Evolutionary conservation across 1,284 basidiomycete genomes (phyloP).

Genomic region (Butyriboletus regius): DNA sequence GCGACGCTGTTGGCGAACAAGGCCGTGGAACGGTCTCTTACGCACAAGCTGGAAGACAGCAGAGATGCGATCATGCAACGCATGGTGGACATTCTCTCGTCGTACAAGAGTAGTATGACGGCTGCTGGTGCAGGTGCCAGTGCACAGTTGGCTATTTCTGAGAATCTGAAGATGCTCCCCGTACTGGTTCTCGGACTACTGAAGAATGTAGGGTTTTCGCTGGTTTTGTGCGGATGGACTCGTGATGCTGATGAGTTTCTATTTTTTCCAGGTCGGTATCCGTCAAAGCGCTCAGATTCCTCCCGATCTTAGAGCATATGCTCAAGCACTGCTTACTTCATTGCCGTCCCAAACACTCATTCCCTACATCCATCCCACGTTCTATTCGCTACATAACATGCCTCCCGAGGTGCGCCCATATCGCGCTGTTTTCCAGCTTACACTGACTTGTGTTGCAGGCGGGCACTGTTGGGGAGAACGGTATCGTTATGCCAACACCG

Average conservation of each 20-base stretch:
- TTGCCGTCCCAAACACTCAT: constrained; percentile 85
- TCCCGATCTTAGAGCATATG: constrained; percentile 90
- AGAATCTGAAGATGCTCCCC: constrained; percentile 91
- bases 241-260: constrained; percentile 2
- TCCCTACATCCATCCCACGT: constrained; percentile 89
- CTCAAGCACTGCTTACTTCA: constrained; percentile 86
- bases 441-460: constrained; percentile 40
- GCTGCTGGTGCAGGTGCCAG: constrained; percentile 85
- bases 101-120: constrained; percentile 97
- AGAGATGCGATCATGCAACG: constrained; percentile 87
- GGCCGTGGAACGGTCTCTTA: constrained; percentile 87
- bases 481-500: constrained; percentile 77
- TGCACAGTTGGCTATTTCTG: constrained; percentile 85
- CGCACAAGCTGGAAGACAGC: constrained; percentile 88
- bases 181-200: constrained; percentile 82
- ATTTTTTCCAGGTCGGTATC: constrained; percentile 65
- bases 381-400: constrained; percentile 98
- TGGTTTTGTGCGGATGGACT: neutral
- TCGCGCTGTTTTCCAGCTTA: neutral
- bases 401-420: constrained; percentile 61
- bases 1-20: constrained; percentile 89
- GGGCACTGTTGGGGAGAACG: constrained; percentile 74
- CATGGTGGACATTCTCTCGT: constrained; percentile 81
- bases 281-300: constrained; percentile 94
- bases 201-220: constrained; percentile 70